Conservation (phyloP, 768 basidiomycete species). For the Hydnomerulius pinastri region DNA sequence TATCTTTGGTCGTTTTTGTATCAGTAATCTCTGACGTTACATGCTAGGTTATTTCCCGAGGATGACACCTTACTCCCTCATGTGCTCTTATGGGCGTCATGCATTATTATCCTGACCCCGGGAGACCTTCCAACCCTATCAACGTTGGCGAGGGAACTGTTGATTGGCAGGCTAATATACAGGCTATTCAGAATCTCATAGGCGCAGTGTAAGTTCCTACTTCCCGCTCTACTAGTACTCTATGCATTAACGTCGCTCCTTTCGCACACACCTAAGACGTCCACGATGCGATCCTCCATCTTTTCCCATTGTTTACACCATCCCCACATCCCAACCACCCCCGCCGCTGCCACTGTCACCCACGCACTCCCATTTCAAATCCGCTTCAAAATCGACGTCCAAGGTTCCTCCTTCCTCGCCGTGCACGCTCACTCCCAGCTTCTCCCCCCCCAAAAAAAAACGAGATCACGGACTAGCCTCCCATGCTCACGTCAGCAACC, state of each 20-base stretch:
- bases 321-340: slow-evolving; percentile 54
- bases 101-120: slow-evolving; percentile 57
- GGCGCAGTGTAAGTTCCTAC: slow-evolving; percentile 75
- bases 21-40: too few species aligned
- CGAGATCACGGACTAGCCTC: background rate
- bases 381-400: slow-evolving; percentile 17
- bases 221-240: too few species aligned
- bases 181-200: slow-evolving; percentile 92
- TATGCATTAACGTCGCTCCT: too few species aligned
- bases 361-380: slow-evolving; percentile 45
- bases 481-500: slow-evolving; percentile 65
- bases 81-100: slow-evolving; percentile 59
- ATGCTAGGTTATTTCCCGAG: slow-evolving; percentile 86
- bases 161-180: slow-evolving; percentile 86
- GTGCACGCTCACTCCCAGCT: slow-evolving; percentile 23
- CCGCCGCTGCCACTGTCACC: slow-evolving; percentile 51
- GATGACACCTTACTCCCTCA: slow-evolving; percentile 73
- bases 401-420: background rate
- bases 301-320: slow-evolving; percentile 44
- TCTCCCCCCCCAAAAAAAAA: slow-evolving; percentile 8
- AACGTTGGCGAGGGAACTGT: slow-evolving; percentile 61
- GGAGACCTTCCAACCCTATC: slow-evolving; percentile 36
- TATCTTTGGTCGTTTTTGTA: too few species aligned
- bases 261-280: slow-evolving; percentile 54
- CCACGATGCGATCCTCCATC: slow-evolving; percentile 54